Conservation (phyloP, 148 eudicot genomes). For the Chenopodium suecicum region DNA sequence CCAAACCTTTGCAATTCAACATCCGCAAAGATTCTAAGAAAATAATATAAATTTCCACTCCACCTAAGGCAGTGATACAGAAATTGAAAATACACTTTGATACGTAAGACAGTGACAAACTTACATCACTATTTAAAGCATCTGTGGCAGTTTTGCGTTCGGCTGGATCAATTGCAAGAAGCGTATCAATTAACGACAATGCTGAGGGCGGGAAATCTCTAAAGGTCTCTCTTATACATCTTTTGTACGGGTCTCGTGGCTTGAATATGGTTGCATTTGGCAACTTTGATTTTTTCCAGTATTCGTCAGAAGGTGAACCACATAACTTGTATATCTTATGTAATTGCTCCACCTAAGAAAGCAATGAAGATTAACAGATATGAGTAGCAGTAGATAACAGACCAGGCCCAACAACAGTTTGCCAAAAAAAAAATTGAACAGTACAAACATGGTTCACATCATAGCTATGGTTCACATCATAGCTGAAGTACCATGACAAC, state of each 20-base stretch:
- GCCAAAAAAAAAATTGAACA: not conserved
- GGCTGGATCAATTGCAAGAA: slow-evolving; percentile 78
- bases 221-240: slow-evolving; percentile 63
- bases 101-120: slow-evolving; percentile 1
- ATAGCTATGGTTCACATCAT: not conserved
- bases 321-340: slow-evolving; percentile 82
- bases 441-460: not conserved
- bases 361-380: slow-evolving; percentile 3
- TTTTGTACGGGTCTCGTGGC: slow-evolving; percentile 78
- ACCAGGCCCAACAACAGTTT: not conserved
- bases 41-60: not conserved
- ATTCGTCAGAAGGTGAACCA: slow-evolving; percentile 88
- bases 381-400: not conserved
- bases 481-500: slow-evolving; percentile 3
- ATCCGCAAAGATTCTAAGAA: too few relatives aligned
- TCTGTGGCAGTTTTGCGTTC: slow-evolving; percentile 76
- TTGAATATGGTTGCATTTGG: slow-evolving; percentile 81
- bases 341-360: slow-evolving; percentile 68
- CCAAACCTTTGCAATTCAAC: too few relatives aligned
- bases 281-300: slow-evolving; percentile 80
- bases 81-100: not conserved
- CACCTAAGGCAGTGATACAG: not conserved
- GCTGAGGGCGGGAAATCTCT: slow-evolving; percentile 67
- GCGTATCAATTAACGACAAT: slow-evolving; percentile 68
- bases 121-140: slow-evolving; percentile 55